Base-by-base conservation (phyloP, 2,329 filamentous ascomycete species). In the Metarhizium guizhouense region DNA sequence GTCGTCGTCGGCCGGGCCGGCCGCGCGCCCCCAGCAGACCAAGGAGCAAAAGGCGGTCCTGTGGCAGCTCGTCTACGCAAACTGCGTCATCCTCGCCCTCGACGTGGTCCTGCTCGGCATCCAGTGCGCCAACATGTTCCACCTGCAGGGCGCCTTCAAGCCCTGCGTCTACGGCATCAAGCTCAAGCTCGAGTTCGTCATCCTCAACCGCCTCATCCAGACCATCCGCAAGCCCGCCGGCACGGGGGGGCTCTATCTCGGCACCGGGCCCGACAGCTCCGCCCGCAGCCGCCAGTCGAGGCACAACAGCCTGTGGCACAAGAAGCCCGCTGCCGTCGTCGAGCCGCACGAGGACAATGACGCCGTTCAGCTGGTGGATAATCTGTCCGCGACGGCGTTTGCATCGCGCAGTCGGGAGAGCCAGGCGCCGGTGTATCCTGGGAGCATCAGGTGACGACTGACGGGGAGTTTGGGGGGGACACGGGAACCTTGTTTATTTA, bases 41-140 rank as follows among this genome's bases (percentile, higher is more conserved):
- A 68, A 70, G 8, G 53, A 58, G 3, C 50, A 61, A 42, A 58
- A 59, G 36, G 25, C 54, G n/a, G 56, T 63, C 11, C 42, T 63
- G 2, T 56, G 67, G 57, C 74, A 77, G 58, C 67, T 79, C 4
- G 67, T 78, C 30, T 70, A 68, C 30, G 72, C 77, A 54, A 78
- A 79, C 57, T 61, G 73, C 1, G 54, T 73, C n/a, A 74, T 79
- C 47, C 70, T 79, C 29, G 54, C 71, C 2, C 71, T 79, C 59
- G 76, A 79, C 59, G 57, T 77, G 8, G 65, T 71, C n/a, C 67
- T 74, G 14, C 60, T 74, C 2, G 67, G 59, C 3, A 67, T 74
- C 36, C 68, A 74, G 55, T 73, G 67, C 59, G 63, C 68, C 47
- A 56, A 70, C 32, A 63, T 69, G 4, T 72, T 71, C 58, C 61